These are phyloP conservation scores for Fagopyrum homotropicum DNA, from an alignment of 148 eudicot species.

Conservation along the genomic window DNA sequence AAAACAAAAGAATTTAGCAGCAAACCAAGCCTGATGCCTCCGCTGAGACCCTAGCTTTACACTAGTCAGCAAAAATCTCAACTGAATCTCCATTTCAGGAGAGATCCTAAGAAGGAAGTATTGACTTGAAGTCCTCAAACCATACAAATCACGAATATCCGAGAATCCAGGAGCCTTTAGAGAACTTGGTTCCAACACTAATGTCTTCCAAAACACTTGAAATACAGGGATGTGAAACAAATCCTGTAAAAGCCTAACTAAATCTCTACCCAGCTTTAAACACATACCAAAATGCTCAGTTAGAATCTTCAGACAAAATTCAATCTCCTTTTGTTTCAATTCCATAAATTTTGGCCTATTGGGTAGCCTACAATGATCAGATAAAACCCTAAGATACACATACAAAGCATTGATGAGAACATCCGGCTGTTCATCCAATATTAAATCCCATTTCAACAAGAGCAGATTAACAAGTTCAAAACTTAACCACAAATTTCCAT, in stretches of 20 bases:
- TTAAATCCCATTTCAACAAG: conserved; percentile 53
- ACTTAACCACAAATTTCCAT: conserved; percentile 78
- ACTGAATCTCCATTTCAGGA: conserved; percentile 74
- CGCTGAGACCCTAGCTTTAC: conserved; percentile 67
- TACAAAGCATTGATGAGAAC: conserved; percentile 63
- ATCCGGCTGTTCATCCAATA: conserved; percentile 57
- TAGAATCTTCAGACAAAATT: conserved; percentile 58
- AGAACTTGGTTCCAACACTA: conserved; percentile 44
- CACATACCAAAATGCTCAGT: conserved; percentile 73
- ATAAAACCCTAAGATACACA: conserved; percentile 62
- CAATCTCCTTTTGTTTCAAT: conserved; percentile 62
- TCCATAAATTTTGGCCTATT: conserved; percentile 22
- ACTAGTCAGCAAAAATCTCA: conserved; percentile 72
- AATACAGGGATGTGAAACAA: conserved; percentile 75
- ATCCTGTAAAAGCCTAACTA: conserved; percentile 77
- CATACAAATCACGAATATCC: conserved; percentile 56
- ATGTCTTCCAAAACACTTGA: conserved; percentile 64
- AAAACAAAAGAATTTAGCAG: conserved; percentile 46
- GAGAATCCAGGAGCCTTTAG: conserved; percentile 43
- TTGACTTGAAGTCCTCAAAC: conserved; percentile 54
- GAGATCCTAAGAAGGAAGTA: conserved; percentile 56
- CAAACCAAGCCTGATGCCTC: conserved; percentile 81
- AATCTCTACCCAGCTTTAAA: conserved; percentile 78
- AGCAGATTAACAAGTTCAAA: conserved; percentile 46
- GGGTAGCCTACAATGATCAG: conserved; percentile 54